phyloP scores from a whole-genome alignment of 768 basidiomycete species.

The Sutorius australiensis region DNA sequence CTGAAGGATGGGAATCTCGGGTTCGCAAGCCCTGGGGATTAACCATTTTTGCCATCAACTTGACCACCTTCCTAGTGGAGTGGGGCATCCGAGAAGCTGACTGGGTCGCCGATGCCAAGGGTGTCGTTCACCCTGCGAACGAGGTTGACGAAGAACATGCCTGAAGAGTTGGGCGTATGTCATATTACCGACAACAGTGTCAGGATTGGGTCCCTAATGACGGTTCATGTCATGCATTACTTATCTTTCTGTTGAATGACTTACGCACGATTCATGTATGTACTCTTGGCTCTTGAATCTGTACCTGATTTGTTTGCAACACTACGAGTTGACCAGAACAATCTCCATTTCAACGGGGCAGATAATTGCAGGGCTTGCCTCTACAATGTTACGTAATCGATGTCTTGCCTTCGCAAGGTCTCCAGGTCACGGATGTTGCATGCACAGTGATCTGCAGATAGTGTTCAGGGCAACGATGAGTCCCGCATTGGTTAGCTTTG shows the following conservation, averaged over 20 bases:
- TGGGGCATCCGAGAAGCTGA: conserved; percentile 12
- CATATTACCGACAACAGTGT: not conserved
- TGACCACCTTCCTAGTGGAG: conserved; percentile 1
- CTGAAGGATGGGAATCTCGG: conserved; percentile 65
- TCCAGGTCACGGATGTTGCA: too few relatives aligned
- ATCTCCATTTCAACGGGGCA: too few relatives aligned
- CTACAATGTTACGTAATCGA: too few relatives aligned
- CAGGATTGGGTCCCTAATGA: not conserved
- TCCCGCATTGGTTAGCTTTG: conserved; percentile 3
- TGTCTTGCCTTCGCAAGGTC: too few relatives aligned
- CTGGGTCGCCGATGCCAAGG: not conserved
- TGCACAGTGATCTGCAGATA: not conserved
- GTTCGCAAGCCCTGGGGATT: conserved; percentile 51
- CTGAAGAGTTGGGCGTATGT: not conserved
- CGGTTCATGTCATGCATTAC: not conserved
- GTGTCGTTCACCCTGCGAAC: not conserved
- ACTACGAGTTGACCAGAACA: too few relatives aligned
- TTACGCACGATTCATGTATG: too few relatives aligned
- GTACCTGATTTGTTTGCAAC: too few relatives aligned
- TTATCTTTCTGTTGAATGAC: too few relatives aligned
- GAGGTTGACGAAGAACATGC: not conserved
- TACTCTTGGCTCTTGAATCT: too few relatives aligned
- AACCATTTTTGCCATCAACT: conserved; percentile 55
- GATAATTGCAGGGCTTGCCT: too few relatives aligned
- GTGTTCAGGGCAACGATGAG: not conserved